These are phyloP conservation scores for Russula dissimulans DNA, from an alignment of 768 basidiomycete species.

Conservation along the genomic window DNA sequence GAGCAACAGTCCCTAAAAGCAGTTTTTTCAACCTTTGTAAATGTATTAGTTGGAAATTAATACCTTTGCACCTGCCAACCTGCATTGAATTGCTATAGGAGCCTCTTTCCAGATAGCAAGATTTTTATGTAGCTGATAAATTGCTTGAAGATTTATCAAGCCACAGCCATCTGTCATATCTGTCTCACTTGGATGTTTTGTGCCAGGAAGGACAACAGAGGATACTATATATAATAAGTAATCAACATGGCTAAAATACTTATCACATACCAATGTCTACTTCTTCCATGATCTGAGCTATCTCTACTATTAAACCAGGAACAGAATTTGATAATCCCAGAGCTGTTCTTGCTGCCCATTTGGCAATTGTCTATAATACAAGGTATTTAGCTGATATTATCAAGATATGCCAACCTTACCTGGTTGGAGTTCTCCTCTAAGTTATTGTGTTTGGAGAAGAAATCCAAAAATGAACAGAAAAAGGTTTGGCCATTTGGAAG, in stretches of 20 bases:
- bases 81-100: conserved; percentile 26
- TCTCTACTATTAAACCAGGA: conserved; percentile 39
- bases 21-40: no score
- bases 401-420: conserved; percentile 27
- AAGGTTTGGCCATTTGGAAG: not conserved
- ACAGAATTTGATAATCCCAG: conserved; percentile 57
- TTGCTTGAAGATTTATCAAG: conserved; percentile 48
- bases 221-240: conserved; percentile 22
- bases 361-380: conserved; percentile 42
- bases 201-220: conserved; percentile 12
- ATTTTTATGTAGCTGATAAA: conserved; percentile 23
- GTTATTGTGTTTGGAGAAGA: conserved; percentile 49
- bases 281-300: conserved; percentile 30
- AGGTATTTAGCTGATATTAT: not conserved
- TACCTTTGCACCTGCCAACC: conserved; percentile 27
- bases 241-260: not conserved
- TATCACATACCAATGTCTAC: conserved; percentile 41
- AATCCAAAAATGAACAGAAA: conserved; percentile 33
- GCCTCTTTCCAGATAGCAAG: conserved; percentile 19
- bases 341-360: conserved; percentile 55
- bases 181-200: conserved; percentile 24
- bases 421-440: conserved; percentile 39
- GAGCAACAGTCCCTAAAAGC: conserved; percentile 25
- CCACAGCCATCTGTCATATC: conserved; percentile 70
- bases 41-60: not conserved